Evolutionary conservation across 768 basidiomycete genomes (phyloP).

Genomic region (Suillus occidentalis): DNA sequence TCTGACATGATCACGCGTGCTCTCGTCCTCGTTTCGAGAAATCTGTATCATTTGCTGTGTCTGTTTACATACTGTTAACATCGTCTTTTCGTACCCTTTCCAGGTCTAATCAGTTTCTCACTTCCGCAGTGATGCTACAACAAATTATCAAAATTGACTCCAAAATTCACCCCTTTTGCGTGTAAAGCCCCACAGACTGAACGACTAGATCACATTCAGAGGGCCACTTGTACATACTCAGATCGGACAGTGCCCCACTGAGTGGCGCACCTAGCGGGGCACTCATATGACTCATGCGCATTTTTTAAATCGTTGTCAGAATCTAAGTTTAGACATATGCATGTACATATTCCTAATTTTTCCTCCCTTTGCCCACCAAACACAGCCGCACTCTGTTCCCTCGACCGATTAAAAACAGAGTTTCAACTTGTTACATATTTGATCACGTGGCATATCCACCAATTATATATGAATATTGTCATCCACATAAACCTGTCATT

Average conservation of each 20-base stretch:
- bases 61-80: too few species aligned
- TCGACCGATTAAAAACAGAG: neutral
- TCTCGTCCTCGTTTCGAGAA: slow-evolving; percentile 86
- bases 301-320: neutral
- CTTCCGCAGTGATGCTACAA: too few species aligned
- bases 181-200: too few species aligned
- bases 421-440: neutral
- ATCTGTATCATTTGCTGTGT: too few species aligned
- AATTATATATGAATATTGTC: neutral
- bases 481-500: too few species aligned
- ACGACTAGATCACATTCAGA: too few species aligned
- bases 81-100: too few species aligned
- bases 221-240: too few species aligned
- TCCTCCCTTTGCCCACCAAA: neutral
- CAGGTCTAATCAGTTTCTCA: too few species aligned
- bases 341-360: neutral
- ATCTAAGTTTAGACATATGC: neutral
- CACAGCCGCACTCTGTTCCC: neutral
- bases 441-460: neutral
- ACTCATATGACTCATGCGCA: neutral
- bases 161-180: too few species aligned
- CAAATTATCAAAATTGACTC: too few species aligned
- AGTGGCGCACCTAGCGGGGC: neutral
- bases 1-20: slow-evolving; percentile 97
- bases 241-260: neutral